Evolutionary conservation across 164 flowering plant species (phyloP), one percentile per base, ranked within the genome.

Genomic region (Dillenia turbinata): DNA sequence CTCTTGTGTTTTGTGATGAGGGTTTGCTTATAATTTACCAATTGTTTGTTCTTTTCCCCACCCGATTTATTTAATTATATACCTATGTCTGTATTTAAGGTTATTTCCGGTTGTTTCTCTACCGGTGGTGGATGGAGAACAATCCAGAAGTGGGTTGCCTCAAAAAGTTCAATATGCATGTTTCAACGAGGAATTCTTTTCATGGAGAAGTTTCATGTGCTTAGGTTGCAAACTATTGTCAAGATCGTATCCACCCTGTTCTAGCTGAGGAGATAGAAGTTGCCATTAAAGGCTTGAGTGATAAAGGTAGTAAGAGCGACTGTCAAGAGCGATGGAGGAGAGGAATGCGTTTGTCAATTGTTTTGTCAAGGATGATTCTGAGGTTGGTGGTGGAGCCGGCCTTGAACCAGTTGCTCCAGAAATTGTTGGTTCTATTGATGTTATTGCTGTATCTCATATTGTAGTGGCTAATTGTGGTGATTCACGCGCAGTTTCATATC

Each of bases 361-460:
- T 71, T 90, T 85, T 66, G 56, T 65, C n/a, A 85, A 75, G 75
- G 87, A 86, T 45, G 94, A 88, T 74, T 75, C 70, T 44, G 92
- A 86, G 69, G 75, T 88, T 48, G 92, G 82, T 57, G 89, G 83
- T 9, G 71, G 49, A 57, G 62, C 48, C 22, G 10, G 60, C 19
- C 44, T 47, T 19, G 69, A 78, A 60, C 84, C 88, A 33, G 57
- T 84, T 64, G 89, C 77, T 76, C 90, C 97, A 0, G 97, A 92
- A 67, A 92, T 94, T 24, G 97, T 90, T 51, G 98, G 98, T 26
- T 90, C 98, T 52, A 92, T 97, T 52, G 89, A 97, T 52, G 94
- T 88, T 59, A 97, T 87, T 65, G 89, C 97, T 24, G 46, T 96
- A 3, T 85, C 96, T 44, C 97, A 90, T 71, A 81, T 92, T 24